Evolutionary conservation across 441 rosid species (phyloP).

Genomic region (Adansonia gregorii): DNA sequence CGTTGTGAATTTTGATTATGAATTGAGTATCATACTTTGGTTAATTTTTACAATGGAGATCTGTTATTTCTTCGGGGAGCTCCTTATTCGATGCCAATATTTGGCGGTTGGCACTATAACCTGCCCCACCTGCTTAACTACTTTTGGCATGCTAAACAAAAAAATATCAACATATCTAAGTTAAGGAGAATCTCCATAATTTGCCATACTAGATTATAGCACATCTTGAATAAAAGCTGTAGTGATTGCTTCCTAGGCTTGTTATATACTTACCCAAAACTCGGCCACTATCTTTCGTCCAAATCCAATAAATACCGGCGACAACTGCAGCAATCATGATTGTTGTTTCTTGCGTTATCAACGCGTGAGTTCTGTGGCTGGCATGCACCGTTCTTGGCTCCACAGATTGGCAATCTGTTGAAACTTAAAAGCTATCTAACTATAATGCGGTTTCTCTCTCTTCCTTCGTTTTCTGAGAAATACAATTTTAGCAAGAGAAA

Average conservation of each 20-base stretch:
- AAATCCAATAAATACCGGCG: neutral
- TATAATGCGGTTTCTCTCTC: neutral
- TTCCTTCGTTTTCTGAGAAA: neutral
- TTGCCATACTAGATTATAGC: neutral
- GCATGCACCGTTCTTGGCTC: neutral
- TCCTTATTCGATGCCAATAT: too few species aligned
- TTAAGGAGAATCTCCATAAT: neutral
- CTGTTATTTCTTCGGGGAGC: too few species aligned
- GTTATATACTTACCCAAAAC: neutral
- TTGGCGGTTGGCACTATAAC: too few species aligned
- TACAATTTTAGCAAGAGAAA: neutral
- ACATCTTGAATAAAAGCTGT: neutral
- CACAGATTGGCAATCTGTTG: neutral
- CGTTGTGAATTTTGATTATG: constrained; percentile 1
- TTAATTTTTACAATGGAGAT: neutral
- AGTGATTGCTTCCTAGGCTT: neutral
- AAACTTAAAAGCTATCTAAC: neutral
- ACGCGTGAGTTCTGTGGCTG: neutral
- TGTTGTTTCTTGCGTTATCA: neutral
- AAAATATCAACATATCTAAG: neutral
- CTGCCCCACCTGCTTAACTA: too few species aligned
- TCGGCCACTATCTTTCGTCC: neutral
- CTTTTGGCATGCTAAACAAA: too few species aligned
- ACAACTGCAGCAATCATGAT: neutral
- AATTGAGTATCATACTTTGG: neutral